phyloP scores from a whole-genome alignment of 345 rosid species.

The Carallia pectinifolia region DNA sequence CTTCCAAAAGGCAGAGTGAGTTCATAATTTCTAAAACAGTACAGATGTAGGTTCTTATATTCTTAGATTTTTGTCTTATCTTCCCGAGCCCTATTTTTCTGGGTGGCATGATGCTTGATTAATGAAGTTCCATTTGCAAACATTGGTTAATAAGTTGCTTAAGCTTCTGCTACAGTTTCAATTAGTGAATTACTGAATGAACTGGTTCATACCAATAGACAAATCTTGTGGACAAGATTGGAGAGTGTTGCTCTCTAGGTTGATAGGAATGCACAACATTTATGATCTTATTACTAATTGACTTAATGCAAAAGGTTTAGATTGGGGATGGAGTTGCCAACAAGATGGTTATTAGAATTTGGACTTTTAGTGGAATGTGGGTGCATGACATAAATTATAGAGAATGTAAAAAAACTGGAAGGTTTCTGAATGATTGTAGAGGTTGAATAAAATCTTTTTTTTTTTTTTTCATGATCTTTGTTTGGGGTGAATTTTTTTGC shows the following conservation, averaged over 20 bases:
- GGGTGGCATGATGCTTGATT: neutral
- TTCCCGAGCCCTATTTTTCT: neutral
- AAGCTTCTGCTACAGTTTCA: neutral
- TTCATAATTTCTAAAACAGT: slow-evolving; percentile 14
- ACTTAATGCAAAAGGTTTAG: neutral
- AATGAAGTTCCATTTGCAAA: neutral
- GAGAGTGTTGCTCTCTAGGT: no score
- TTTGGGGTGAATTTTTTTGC: no score
- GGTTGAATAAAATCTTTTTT: no score
- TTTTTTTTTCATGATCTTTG: no score
- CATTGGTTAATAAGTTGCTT: neutral
- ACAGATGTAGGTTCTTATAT: neutral
- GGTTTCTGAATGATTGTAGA: no score
- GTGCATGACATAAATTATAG: neutral
- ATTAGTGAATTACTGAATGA: neutral
- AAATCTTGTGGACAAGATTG: no score
- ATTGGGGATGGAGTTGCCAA: neutral
- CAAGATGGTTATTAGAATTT: neutral
- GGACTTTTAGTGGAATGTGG: neutral
- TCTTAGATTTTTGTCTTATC: neutral
- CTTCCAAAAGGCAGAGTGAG: slow-evolving; percentile 98
- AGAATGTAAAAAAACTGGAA: neutral
- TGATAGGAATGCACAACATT: neutral
- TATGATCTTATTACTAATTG: neutral
- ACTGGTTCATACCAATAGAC: no score